Evolutionary conservation across 306 rosid species (phyloP).

Genomic region (Inga oerstediana): DNA sequence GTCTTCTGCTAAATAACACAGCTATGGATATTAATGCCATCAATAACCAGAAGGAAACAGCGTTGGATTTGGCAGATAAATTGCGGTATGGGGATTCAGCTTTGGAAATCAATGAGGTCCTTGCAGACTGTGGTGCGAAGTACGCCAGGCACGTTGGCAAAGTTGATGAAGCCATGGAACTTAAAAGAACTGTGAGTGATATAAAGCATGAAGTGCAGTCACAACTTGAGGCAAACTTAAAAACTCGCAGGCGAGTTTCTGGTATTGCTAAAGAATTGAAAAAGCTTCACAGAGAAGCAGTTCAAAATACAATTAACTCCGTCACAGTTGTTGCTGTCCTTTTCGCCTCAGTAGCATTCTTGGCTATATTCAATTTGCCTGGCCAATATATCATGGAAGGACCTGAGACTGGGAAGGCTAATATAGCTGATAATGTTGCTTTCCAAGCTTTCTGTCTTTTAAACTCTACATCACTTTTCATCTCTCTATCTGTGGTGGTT

Average conservation of each 20-base stretch:
- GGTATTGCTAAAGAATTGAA: conserved; percentile 88
- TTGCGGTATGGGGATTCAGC: conserved; percentile 64
- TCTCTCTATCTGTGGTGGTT: conserved; percentile 89
- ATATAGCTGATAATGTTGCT: conserved; percentile 52
- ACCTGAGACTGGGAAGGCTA: conserved; percentile 62
- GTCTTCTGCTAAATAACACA: conserved; percentile 52
- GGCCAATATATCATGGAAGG: conserved; percentile 55
- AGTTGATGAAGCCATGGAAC: conserved; percentile 83
- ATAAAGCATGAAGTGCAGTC: conserved; percentile 90
- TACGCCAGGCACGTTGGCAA: conserved; percentile 74
- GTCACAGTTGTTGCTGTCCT: conserved; percentile 88
- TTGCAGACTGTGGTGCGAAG: conserved; percentile 80
- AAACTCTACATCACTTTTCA: conserved; percentile 82
- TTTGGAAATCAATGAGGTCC: conserved; percentile 66
- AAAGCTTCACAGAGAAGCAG: conserved; percentile 92
- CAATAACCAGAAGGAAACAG: conserved; percentile 75
- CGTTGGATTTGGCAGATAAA: conserved; percentile 90
- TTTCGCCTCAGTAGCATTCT: conserved; percentile 89
- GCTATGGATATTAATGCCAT: conserved; percentile 71
- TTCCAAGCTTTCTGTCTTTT: conserved; percentile 77
- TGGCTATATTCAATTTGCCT: conserved; percentile 92
- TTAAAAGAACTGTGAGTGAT: conserved; percentile 90
- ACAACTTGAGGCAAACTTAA: conserved; percentile 74
- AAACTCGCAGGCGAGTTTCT: conserved; percentile 73
- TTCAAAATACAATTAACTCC: conserved; percentile 81